These are phyloP conservation scores for Colletotrichum orbiculare DNA, from an alignment of 2,329 filamentous ascomycete species.

Conservation along the genomic window DNA sequence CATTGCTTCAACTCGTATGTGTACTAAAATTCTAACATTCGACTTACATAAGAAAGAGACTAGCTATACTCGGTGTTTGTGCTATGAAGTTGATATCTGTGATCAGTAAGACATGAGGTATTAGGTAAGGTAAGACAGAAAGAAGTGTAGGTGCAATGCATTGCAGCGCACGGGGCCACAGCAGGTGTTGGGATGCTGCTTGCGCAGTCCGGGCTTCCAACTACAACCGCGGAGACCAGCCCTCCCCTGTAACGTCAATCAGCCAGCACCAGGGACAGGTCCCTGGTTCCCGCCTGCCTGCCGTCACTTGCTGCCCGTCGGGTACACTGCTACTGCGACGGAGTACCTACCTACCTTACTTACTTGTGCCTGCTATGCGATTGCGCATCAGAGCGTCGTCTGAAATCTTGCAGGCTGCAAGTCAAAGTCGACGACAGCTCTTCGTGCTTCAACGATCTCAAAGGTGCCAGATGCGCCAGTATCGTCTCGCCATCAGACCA, in stretches of 20 bases:
- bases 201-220: neutral
- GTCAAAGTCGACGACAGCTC: conserved; percentile 38
- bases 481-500: conserved; percentile 9
- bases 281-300: conserved; percentile 23
- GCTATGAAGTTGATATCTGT: too few species aligned
- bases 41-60: too few species aligned
- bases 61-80: too few species aligned
- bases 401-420: conserved; percentile 36
- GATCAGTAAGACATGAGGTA: too few species aligned
- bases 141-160: too few species aligned
- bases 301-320: conserved; percentile 9
- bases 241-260: conserved; percentile 24
- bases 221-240: conserved; percentile 27
- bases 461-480: conserved; percentile 9
- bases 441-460: neutral
- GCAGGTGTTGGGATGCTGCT: conserved; percentile 39
- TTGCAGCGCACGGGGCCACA: conserved; percentile 43
- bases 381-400: conserved; percentile 3
- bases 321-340: too few species aligned
- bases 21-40: too few species aligned
- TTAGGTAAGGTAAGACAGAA: conserved; percentile 25
- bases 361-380: too few species aligned
- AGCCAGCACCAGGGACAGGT: conserved; percentile 22
- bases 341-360: too few species aligned
- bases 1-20: too few species aligned